A percentile compares a stretch with the other conserved stretches of the same genome.
Conservation (phyloP, 2,329 filamentous ascomycete species). For the Arthrobotrys sinensis region DNA sequence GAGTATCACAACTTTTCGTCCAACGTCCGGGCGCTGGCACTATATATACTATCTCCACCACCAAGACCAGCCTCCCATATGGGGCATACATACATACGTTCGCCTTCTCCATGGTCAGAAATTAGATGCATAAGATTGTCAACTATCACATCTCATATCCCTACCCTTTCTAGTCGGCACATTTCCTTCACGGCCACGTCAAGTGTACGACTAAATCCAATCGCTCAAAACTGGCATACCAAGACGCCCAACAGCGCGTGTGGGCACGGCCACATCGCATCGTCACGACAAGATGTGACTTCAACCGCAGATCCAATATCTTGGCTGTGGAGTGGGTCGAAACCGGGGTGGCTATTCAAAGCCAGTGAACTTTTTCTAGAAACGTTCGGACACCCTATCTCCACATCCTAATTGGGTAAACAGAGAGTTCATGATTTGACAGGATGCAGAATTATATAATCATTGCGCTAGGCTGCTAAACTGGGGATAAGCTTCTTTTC, state of each 20-base stretch:
- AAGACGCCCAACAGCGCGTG: neutral
- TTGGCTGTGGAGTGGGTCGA: neutral
- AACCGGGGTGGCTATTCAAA: neutral
- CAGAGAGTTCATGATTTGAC: neutral
- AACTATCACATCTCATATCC: neutral
- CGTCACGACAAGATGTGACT: neutral
- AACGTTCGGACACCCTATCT: neutral
- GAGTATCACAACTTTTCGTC: too few species aligned
- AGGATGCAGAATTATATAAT: slow-evolving; percentile 6
- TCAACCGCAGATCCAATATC: slow-evolving; percentile 8
- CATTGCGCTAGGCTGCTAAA: neutral
- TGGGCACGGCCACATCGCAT: neutral
- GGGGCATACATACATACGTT: neutral
- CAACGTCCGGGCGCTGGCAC: too few species aligned
- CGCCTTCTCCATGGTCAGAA: neutral
- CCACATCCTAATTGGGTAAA: neutral
- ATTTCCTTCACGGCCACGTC: slow-evolving; percentile 4
- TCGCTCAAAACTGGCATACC: neutral
- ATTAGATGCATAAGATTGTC: neutral
- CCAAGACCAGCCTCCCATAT: too few species aligned
- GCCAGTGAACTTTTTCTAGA: neutral
- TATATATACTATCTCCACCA: too few species aligned
- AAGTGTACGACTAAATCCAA: neutral
- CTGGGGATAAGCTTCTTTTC: neutral
- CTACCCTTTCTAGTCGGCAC: neutral